Conservation (phyloP, 2,329 filamentous ascomycete species). For the Alternaria longipes region DNA sequence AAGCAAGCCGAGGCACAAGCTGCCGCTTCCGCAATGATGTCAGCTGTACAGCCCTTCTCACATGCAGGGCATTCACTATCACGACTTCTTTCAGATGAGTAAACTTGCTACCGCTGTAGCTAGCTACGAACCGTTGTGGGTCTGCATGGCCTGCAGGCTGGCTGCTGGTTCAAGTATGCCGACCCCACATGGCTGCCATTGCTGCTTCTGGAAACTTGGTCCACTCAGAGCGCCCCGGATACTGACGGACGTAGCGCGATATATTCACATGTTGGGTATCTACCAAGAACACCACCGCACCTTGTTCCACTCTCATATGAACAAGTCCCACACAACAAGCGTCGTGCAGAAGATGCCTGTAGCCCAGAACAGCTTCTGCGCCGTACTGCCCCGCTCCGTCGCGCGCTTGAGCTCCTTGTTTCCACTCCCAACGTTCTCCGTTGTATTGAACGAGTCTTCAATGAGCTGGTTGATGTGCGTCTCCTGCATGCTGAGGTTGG, state of each 20-base stretch:
- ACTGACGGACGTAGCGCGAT: slow-evolving; percentile 13
- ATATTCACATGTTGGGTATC: slow-evolving; percentile 22
- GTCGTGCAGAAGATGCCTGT: slow-evolving; percentile 58
- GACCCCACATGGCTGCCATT: slow-evolving; percentile 25
- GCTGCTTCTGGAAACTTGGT: slow-evolving; percentile 29
- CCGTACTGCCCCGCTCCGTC: slow-evolving; percentile 62
- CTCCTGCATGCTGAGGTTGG: slow-evolving; percentile 84
- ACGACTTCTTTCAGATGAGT: background rate
- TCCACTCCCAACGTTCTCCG: slow-evolving; percentile 85
- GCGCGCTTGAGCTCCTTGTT: slow-evolving; percentile 93
- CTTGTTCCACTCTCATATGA: slow-evolving; percentile 48
- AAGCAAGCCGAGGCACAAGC: slow-evolving; percentile 41
- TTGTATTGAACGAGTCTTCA: slow-evolving; percentile 80
- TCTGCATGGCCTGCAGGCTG: slow-evolving; percentile 7
- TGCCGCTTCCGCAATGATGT: slow-evolving; percentile 28
- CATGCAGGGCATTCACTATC: slow-evolving; percentile 27
- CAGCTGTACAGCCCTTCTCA: slow-evolving; percentile 31
- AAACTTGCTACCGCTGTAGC: background rate
- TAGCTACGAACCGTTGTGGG: slow-evolving; percentile 24
- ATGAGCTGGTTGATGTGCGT: slow-evolving; percentile 91
- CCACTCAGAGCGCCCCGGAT: slow-evolving; percentile 20
- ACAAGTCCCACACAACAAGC: slow-evolving; percentile 60
- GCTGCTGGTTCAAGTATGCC: slow-evolving; percentile 14
- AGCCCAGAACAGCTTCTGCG: slow-evolving; percentile 59
- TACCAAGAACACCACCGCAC: slow-evolving; percentile 7